Evolutionary conservation across 2,329 filamentous ascomycete genomes (phyloP), one percentile per base, ranked within the genome.

Genomic region (Phaeophleospora eucalypticola): DNA sequence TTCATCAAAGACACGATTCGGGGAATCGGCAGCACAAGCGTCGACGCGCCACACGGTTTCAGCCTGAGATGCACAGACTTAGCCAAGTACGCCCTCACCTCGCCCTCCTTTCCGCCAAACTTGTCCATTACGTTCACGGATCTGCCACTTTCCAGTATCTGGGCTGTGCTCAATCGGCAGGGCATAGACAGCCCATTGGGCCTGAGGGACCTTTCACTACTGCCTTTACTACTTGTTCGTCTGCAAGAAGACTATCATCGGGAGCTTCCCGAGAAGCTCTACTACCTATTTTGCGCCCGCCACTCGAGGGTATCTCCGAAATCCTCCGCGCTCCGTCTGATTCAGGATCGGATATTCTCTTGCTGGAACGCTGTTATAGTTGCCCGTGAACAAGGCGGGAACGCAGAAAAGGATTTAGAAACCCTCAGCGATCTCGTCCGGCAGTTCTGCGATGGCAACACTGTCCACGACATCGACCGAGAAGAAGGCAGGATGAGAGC

Each of bases 1-100:
- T 51, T 53, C 34, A 51, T 53, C 41, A 51, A 50, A 36, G 41
- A 51, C 14, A 46, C 50, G 4, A 49, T 53, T 10, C 43, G 43
- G 12, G 33, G 36, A 2, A 50, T 48, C n/a, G 45, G 18, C 18
- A 38, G 38, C 43, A 52, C 17, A 29, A 49, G 18, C 41, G 41
- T 41, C 34, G 36, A 39, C 33, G 24, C 12, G 24, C 24, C 24
- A 6, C 45, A 41, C 44, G 50, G 45, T 18, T 49, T 18, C 24
- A n/a, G 24, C 1, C 36, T 56, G 12, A 36, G 18, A 17, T 51
- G 48, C 21, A 44, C 39, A 2, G 47, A 36, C 9, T 19, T 53
- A n/a, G 48, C 38, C n/a, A 33, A 45, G 27, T 53, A 45, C 21
- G 21, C 29, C 21, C 45, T 56, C 17, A 45, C 12, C 21, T 48